phyloP scores from a whole-genome alignment of 2,329 filamentous ascomycete species.

The Xylariales sp. region DNA sequence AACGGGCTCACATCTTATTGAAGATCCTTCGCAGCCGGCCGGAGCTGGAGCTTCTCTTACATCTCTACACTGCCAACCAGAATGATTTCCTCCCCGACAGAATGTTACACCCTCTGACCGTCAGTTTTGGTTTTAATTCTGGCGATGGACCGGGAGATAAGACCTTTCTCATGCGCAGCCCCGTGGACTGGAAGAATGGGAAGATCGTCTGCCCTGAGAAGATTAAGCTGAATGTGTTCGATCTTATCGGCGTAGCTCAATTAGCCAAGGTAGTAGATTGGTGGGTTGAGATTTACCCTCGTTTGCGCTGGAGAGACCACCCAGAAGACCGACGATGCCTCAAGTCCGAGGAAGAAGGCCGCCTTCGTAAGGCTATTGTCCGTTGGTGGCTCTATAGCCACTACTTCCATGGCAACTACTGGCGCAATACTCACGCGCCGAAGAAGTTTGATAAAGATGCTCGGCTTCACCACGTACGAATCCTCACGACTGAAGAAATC shows the following conservation, averaged over 20 bases:
- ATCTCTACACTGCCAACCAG: slow-evolving; percentile 57
- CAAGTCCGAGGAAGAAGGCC: slow-evolving; percentile 55
- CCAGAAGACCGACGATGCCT: slow-evolving; percentile 60
- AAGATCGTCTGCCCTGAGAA: slow-evolving; percentile 42
- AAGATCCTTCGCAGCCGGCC: slow-evolving; percentile 56
- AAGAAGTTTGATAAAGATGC: slow-evolving; percentile 43
- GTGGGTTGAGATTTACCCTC: slow-evolving; percentile 55
- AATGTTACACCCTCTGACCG: slow-evolving; percentile 45
- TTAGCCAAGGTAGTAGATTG: slow-evolving; percentile 52
- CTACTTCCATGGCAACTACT: slow-evolving; percentile 62
- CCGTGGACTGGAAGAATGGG: slow-evolving; percentile 39
- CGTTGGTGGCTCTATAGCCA: slow-evolving; percentile 66
- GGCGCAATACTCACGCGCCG: slow-evolving; percentile 41
- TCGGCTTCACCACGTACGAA: slow-evolving; percentile 46
- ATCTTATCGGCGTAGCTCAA: slow-evolving; percentile 49
- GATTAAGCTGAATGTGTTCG: slow-evolving; percentile 40
- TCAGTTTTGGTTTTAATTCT: slow-evolving; percentile 40
- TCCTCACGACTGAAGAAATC: slow-evolving; percentile 47
- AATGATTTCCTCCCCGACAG: slow-evolving; percentile 41
- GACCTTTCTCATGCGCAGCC: slow-evolving; percentile 37
- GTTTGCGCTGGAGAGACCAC: slow-evolving; percentile 59
- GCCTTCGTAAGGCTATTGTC: slow-evolving; percentile 63
- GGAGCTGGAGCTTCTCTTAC: slow-evolving; percentile 59
- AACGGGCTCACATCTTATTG: slow-evolving; percentile 57
- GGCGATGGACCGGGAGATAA: slow-evolving; percentile 31